Evolutionary conservation across 805 yeast genomes (phyloP), one percentile per base, ranked within the genome.

Genomic region (Kodamaea leandrae): DNA sequence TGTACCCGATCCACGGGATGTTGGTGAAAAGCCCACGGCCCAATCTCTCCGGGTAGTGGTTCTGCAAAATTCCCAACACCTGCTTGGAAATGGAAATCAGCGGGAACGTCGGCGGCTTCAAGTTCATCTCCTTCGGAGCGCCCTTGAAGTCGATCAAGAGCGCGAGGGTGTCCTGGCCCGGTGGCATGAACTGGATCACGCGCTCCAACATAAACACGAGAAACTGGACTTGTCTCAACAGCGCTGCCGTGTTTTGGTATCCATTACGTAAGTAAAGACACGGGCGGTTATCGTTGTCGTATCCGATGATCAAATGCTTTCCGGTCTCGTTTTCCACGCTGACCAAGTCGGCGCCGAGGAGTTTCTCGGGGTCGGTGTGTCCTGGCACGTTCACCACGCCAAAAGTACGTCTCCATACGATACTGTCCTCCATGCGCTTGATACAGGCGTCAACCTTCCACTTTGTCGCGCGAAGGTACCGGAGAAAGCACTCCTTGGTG

Each of bases 1-100:
- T 82, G 86, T 96, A 86, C 5, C 90, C 98, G 41, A 90, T 65
- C 78, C 93, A 86, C 10, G 98, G 98, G 50, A 93, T 89, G 63
- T 93, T 91, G 36, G 95, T 86, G 40, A 93, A 72, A 36, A 90
- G 72, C 0, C 97, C 97, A 58, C 83, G 84, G 28, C 99, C 99
- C 45, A 93, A 72, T 54, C 99, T 78, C 61, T 93, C 99, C 3
- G 99, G 99, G 61, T 93, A 93, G 63, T 93, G 99, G 9, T 95
- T 89, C 66, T 93, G 99, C 53, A 93, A 71, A 59, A 93, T 93
- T 61, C 85, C 87, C 50, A 93, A 73, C 23, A 91, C 98, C 64
- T 89, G 96, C 58, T 90, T 83, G 16, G 78, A 73, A 37, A 72
- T 72, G 28, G 75, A 64, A 21, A 71, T 53, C 4, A 79, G 77